Evolutionary conservation across 2,329 filamentous ascomycete species (phyloP).

Genomic region (Aspergillus pseudoglaucus): DNA sequence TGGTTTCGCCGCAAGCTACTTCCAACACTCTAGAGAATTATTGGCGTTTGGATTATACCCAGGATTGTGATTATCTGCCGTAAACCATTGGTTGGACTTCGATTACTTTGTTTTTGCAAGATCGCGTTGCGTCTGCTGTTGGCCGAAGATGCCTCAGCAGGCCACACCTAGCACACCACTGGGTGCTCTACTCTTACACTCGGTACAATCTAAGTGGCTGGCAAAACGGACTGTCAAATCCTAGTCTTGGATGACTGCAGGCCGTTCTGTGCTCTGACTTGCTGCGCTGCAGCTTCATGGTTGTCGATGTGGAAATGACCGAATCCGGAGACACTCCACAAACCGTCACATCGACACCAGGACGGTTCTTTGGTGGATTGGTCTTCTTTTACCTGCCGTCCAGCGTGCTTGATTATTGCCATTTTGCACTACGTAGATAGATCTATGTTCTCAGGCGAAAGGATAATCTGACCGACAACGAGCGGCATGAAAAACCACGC

Average conservation of each 20-base stretch:
- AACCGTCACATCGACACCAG: background rate
- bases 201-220: background rate
- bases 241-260: no score
- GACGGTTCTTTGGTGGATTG: background rate
- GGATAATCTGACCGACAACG: constrained; percentile 5
- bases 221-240: background rate
- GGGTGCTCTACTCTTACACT: background rate
- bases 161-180: background rate
- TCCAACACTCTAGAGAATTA: no score
- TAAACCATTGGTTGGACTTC: constrained; percentile 3
- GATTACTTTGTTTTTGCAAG: constrained; percentile 5
- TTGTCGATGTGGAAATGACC: background rate
- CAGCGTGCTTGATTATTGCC: constrained; percentile 5
- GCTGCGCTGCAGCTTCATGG: no score
- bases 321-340: background rate
- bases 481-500: background rate
- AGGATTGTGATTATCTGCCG: background rate
- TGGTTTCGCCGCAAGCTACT: background rate
- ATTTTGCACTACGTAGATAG: constrained; percentile 33
- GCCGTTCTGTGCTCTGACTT: no score
- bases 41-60: background rate
- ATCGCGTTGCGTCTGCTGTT: background rate
- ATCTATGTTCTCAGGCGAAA: constrained; percentile 16
- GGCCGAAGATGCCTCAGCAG: background rate
- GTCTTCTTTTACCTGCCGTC: background rate